Conservation (phyloP, 1,284 basidiomycete species). For the Pisolithus thermaeus region DNA sequence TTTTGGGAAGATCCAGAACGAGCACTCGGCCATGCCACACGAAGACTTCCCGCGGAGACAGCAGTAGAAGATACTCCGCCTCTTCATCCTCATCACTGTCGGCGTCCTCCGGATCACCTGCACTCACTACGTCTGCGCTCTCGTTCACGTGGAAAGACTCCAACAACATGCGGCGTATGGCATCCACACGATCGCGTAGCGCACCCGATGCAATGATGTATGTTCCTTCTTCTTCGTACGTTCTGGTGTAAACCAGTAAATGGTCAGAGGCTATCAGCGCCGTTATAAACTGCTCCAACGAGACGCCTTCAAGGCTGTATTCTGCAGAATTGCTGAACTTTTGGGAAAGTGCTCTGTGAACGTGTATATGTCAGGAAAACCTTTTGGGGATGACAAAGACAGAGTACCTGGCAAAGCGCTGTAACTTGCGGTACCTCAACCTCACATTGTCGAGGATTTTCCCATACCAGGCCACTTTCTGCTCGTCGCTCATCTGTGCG, state of each 20-base stretch:
- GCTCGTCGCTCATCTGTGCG: constrained; percentile 67
- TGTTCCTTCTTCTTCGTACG: constrained; percentile 87
- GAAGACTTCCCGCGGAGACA: constrained; percentile 86
- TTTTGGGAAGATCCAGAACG: constrained; percentile 58
- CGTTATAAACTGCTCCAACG: constrained; percentile 78
- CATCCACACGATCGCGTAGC: constrained; percentile 79
- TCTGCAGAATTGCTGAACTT: constrained; percentile 96
- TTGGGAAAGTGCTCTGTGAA: constrained; percentile 65
- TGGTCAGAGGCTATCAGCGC: constrained; percentile 84
- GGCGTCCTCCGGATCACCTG: constrained; percentile 45
- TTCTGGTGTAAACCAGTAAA: constrained; percentile 90
- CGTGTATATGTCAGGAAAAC: constrained; percentile 8
- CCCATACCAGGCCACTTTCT: constrained; percentile 84
- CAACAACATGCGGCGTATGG: constrained; percentile 77
- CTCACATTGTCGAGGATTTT: constrained; percentile 94
- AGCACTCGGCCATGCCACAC: constrained; percentile 93
- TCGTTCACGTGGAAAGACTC: constrained; percentile 81
- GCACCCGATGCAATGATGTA: constrained; percentile 87
- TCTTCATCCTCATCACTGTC: constrained; percentile 52
- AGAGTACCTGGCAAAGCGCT: constrained; percentile 82
- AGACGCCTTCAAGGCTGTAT: constrained; percentile 79
- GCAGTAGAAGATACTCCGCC: constrained; percentile 72
- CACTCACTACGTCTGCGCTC: constrained; percentile 47
- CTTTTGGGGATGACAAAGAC: background rate
- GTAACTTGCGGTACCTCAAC: constrained; percentile 88